Evolutionary conservation across 2,329 filamentous ascomycete genomes (phyloP), one percentile per base, ranked within the genome.

Genomic region (Tolypocladium inflatum): DNA sequence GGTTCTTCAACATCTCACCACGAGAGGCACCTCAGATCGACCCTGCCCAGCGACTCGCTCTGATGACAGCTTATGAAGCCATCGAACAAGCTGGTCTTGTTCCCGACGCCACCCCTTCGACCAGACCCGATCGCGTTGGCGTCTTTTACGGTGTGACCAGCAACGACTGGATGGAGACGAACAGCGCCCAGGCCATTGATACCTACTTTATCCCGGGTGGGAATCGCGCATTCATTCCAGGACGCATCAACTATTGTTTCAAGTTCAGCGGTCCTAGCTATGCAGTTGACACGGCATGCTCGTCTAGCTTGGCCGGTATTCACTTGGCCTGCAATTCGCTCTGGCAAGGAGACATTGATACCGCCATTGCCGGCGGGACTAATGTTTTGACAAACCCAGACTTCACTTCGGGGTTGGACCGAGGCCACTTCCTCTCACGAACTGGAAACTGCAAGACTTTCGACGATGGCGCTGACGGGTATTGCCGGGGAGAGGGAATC

Each of bases 401-500:
- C 17, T 41, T 41, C 75, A 90, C 90, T 73, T 80, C 87, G 13
- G 88, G 87, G 63, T 76, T 93, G 9, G 88, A 85, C 67, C 84
- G 88, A 63, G 89, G 88, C 15, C 87, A 90, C 65, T 92, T 93
- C 73, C 74, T 93, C 63, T 90, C 88, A 37, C 87, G 63, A 52
- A 69, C 62, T 2, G 55, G 58, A 0, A 67, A 41, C 17, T 65
- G 71, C 87, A 89, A 90, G 67, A 90, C 89, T 0, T 94, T 90
- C 67, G 89, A 93, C 70, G 86, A 90, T 62, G 83, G 80, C 42
- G 90, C 90, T 3, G 88, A 92, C 71, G 90, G 90, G 1, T 93
- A 94, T 73, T 93, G 89, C 73, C 85, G 90, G 68, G 89, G 85
- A 57, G 90, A 94, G 64, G 86, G 83, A 21, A 87, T 88, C 60